Evolutionary conservation across 192 early-diverging fungal genomes (phyloP).

Genomic region (Fimicolochytrium jonesii): DNA sequence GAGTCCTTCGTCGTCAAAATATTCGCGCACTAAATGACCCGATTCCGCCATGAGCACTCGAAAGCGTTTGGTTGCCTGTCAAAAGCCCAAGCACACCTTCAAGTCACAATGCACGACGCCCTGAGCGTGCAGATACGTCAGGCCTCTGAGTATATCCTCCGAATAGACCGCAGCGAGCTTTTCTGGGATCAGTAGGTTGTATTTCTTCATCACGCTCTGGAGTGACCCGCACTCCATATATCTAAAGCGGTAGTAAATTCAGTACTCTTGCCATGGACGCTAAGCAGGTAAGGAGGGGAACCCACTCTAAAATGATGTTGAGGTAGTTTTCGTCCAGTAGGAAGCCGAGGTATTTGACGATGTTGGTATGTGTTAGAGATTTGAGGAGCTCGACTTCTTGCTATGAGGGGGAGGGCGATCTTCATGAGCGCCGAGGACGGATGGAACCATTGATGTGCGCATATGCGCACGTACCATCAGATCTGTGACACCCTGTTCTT

Average conservation of each 20-base stretch:
- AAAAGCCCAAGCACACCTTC: slow-evolving; percentile 54
- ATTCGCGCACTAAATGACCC: slow-evolving; percentile 58
- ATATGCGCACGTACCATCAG: slow-evolving; percentile 53
- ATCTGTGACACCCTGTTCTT: slow-evolving; percentile 62
- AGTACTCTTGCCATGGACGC: too few species aligned
- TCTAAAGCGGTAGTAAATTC: not conserved
- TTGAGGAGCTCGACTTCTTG: slow-evolving; percentile 82
- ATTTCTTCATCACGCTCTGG: slow-evolving; percentile 72
- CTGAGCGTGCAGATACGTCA: slow-evolving; percentile 79
- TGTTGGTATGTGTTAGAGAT: slow-evolving; percentile 75
- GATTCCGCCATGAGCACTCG: not conserved
- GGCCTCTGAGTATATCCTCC: slow-evolving; percentile 79
- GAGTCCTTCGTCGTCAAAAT: slow-evolving; percentile 92
- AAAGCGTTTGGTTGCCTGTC: not conserved
- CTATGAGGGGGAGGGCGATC: not conserved
- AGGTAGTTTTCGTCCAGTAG: slow-evolving; percentile 65
- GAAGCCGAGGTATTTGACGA: slow-evolving; percentile 83
- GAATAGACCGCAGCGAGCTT: slow-evolving; percentile 78
- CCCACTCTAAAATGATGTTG: slow-evolving; percentile 78
- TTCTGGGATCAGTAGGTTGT: slow-evolving; percentile 76
- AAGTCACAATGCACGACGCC: slow-evolving; percentile 84
- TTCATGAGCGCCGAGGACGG: not conserved
- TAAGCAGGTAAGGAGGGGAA: not conserved
- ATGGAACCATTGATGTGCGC: not conserved
- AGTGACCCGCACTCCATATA: slow-evolving; percentile 80